These are phyloP conservation scores for Fraxinus greggii DNA, from an alignment of 305 asterid genomes.

Conservation along the genomic window DNA sequence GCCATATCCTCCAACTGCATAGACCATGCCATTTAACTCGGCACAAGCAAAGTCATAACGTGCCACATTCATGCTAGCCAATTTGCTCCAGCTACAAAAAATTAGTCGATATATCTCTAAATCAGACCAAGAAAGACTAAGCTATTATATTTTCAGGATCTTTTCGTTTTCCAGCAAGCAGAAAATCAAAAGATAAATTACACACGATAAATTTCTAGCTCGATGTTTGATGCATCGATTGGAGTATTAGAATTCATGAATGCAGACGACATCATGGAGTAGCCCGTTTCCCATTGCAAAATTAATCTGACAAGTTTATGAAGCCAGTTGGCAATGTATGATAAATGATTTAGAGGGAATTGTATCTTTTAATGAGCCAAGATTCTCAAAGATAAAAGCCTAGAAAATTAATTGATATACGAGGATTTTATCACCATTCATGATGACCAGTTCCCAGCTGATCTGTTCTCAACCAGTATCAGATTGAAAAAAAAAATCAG, in stretches of 20 bases:
- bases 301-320: neutral
- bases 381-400: neutral
- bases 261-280: neutral
- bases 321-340: neutral
- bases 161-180: neutral
- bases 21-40: constrained; percentile 66
- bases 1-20: constrained; percentile 71
- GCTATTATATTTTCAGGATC: neutral
- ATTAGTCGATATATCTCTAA: neutral
- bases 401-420: neutral
- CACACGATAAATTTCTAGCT: neutral
- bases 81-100: constrained; percentile 66
- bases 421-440: neutral
- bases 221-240: neutral
- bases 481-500: neutral
- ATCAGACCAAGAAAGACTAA: neutral
- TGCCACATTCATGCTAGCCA: constrained; percentile 66
- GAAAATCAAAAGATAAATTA: neutral
- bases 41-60: constrained; percentile 85
- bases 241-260: neutral
- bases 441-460: neutral
- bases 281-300: neutral
- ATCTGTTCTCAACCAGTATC: constrained; percentile 1
- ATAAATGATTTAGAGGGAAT: neutral
- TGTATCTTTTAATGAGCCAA: neutral